Percentiles rank a stretch among this genome's conserved stretches.
These are phyloP conservation scores for Hirsutella rhossiliensis DNA, from an alignment of 2,329 filamentous ascomycete genomes.

Conservation along the genomic window DNA sequence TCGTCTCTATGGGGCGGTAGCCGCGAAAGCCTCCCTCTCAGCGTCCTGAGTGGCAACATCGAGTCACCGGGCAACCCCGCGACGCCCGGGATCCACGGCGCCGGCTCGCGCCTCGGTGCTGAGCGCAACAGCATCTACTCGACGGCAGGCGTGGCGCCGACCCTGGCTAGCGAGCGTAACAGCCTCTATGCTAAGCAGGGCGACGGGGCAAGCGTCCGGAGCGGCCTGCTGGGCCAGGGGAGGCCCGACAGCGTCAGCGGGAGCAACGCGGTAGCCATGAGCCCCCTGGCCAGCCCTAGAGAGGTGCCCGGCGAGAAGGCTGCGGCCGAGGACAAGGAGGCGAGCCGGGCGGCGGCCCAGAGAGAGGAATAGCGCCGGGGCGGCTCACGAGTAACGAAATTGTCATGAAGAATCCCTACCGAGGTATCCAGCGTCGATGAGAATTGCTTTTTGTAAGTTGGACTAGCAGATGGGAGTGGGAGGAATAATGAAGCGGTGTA, in stretches of 20 bases:
- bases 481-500: not conserved
- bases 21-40: conserved; percentile 67
- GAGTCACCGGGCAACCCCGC: conserved; percentile 33
- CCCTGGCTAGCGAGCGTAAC: conserved; percentile 62
- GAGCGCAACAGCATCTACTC: conserved; percentile 79
- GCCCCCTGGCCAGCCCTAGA: conserved; percentile 48
- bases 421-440: no score
- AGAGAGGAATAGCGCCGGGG: not conserved
- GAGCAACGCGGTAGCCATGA: conserved; percentile 53
- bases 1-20: conserved; percentile 74
- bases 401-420: no score
- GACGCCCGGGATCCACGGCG: conserved; percentile 42
- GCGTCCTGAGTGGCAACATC: conserved; percentile 62
- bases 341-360: not conserved
- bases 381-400: no score
- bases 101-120: conserved; percentile 28
- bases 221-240: conserved; percentile 63
- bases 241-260: conserved; percentile 73
- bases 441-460: not conserved
- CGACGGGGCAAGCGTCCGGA: conserved; percentile 68
- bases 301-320: conserved; percentile 27
- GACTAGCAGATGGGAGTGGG: not conserved
- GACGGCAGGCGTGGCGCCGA: conserved; percentile 53
- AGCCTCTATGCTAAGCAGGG: conserved; percentile 63
- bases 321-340: conserved; percentile 10